phyloP scores from a whole-genome alignment of 371 early-diverging fungal species.

The Mucor circinelloides region DNA sequence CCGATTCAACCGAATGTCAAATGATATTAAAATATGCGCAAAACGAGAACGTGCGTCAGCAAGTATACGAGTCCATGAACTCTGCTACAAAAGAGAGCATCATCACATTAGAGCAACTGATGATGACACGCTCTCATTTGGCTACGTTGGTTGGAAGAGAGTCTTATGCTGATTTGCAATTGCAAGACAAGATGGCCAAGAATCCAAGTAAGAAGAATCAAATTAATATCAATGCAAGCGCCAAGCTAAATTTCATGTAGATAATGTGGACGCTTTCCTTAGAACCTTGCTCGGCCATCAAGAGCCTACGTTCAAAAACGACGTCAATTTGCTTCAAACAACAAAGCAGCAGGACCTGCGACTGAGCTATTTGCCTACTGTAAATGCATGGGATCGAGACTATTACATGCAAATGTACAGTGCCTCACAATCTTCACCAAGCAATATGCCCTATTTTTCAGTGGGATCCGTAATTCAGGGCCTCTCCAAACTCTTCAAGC shows the following conservation, averaged over 20 bases:
- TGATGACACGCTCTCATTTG: conserved; percentile 74
- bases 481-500: conserved; percentile 77
- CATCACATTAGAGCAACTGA: conserved; percentile 69
- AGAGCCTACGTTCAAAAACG: conserved; percentile 49
- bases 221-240: neutral
- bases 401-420: conserved; percentile 57
- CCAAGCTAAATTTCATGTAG: conserved; percentile 24
- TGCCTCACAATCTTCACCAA: conserved; percentile 21
- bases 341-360: conserved; percentile 39
- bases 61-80: conserved; percentile 78
- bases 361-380: conserved; percentile 19
- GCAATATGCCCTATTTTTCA: conserved; percentile 68
- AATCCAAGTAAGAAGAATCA: conserved; percentile 63
- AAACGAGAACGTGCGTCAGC: conserved; percentile 65
- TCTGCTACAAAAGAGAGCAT: conserved; percentile 68
- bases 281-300: conserved; percentile 64
- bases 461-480: conserved; percentile 90
- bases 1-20: conserved; percentile 56
- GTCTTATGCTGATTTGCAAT: conserved; percentile 81
- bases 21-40: conserved; percentile 66
- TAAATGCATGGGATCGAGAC: conserved; percentile 83
- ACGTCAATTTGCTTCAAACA: conserved; percentile 53
- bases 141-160: conserved; percentile 77
- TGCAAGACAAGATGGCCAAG: conserved; percentile 93
- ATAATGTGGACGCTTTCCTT: conserved; percentile 85